Evolutionary conservation across 1,284 basidiomycete genomes (phyloP).

Genomic region (Puccinia coronata): DNA sequence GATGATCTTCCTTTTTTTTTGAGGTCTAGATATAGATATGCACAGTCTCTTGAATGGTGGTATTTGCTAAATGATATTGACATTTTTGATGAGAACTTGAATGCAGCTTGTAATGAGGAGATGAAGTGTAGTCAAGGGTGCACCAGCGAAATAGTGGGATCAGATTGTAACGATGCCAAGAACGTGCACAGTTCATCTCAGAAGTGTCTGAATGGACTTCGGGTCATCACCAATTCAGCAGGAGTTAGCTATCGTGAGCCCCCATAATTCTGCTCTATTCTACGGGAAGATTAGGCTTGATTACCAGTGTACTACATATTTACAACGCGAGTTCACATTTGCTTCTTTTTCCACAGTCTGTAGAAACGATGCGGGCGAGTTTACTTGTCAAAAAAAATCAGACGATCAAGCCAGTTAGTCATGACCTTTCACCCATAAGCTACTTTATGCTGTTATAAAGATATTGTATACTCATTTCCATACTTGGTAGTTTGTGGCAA

Average conservation of each 20-base stretch:
- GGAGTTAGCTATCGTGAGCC: not conserved
- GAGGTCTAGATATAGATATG: no score
- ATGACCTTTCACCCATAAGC: not conserved
- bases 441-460: not conserved
- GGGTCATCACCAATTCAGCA: not conserved
- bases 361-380: not conserved
- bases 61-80: not conserved
- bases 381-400: slow-evolving; percentile 8
- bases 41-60: not conserved
- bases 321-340: not conserved
- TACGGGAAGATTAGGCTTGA: no score
- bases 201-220: slow-evolving; percentile 6
- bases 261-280: not conserved
- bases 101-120: not conserved
- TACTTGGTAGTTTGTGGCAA: not conserved
- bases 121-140: not conserved
- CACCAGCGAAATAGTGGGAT: slow-evolving; percentile 1
- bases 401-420: slow-evolving; percentile 6
- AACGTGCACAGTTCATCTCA: slow-evolving; percentile 4
- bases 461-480: not conserved
- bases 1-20: no score
- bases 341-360: not conserved
- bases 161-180: not conserved
- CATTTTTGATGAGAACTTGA: not conserved
- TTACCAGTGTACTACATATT: not conserved